Base-by-base conservation (phyloP, 352 stramenopile species). In the Phytopythium delawarense region DNA sequence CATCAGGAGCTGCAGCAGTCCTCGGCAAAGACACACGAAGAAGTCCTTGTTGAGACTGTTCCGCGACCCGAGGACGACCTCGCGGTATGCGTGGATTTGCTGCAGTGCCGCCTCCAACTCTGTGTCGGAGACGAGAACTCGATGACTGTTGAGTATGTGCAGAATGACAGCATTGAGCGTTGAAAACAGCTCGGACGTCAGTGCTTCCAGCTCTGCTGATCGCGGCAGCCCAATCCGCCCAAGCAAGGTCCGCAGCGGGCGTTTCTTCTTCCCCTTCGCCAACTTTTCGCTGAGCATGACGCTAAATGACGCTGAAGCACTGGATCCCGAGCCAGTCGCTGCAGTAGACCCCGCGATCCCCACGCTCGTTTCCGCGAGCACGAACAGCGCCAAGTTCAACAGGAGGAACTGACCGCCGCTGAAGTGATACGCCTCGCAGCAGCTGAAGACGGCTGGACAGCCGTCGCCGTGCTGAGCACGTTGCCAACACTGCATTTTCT, bases 401-500 rank as follows among this genome's bases (percentile, higher is more conserved):
- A 92, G 57, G 1, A 66, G 62, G 50, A 74, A 75, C 7, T 81
- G 80, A 0, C 82, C 82, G 30, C 69, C 75, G 18, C 69, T 57
- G 42, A 91, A 91, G 59, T 88, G 80, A 18, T 81, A 69, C 60
- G 53, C 69, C 20, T 74, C 72, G 52, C 78, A 89, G 30, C 79
- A 90, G 39, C 58, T 65, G 63, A 88, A 81, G 2, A 63, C 56
- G 18, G 55, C 23, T 16, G 81, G 79, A 40, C 81, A 91, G 7
- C 70, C 74, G 42, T 90, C 79, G 3, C 82, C 79, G 32, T 89
- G 75, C 56, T 92, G 82, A 12, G 82, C 67, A 28, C 75, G 71
- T 52, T 92, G 82, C 82, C 80, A 92, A 35, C 71, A 72, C 25
- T 87, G 78, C 76, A 90, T 90, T 45, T 82, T 88, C 35, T 63